Conservation (phyloP, 2,329 filamentous ascomycete genomes). For the Colletotrichum higginsianum region DNA sequence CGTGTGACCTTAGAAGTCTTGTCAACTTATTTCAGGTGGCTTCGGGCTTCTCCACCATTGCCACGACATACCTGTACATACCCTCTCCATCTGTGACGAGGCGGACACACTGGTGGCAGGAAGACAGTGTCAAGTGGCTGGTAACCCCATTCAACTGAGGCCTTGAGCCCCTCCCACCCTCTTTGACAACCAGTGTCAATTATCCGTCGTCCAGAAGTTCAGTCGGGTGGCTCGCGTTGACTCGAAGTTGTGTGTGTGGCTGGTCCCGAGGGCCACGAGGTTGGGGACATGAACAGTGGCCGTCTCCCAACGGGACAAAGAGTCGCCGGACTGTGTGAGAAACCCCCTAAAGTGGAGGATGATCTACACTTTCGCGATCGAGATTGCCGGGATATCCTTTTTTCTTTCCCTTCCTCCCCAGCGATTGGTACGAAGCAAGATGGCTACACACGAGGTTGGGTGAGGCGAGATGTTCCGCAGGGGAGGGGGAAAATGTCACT, state of each 20-base stretch:
- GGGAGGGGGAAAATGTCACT: not conserved
- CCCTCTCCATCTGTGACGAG: not conserved
- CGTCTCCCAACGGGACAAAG: not conserved
- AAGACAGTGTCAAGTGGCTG: not conserved
- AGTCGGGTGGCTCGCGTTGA: conserved; percentile 12
- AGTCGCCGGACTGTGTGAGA: not conserved
- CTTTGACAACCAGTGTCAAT: not conserved
- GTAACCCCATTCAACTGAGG: not conserved
- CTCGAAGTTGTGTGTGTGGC: conserved; percentile 30
- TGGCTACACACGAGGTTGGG: conserved; percentile 2
- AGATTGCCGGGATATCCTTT: conserved; percentile 18
- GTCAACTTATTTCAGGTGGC: conserved; percentile 3
- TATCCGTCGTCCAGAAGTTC: conserved; percentile 5
- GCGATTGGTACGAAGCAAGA: not conserved
- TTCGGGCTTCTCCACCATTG: conserved; percentile 12
- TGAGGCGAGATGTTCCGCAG: not conserved
- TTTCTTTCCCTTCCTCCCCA: no score
- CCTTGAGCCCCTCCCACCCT: not conserved
- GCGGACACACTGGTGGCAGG: not conserved
- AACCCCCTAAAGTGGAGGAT: conserved; percentile 10
- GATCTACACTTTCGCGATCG: conserved; percentile 27
- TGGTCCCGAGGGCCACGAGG: conserved; percentile 14
- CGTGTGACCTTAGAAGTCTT: not conserved
- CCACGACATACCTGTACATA: conserved; percentile 7
- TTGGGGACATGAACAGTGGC: conserved; percentile 2